These are phyloP conservation scores for Microcera coccophila DNA, from an alignment of 2,329 filamentous ascomycete genomes.

Conservation along the genomic window DNA sequence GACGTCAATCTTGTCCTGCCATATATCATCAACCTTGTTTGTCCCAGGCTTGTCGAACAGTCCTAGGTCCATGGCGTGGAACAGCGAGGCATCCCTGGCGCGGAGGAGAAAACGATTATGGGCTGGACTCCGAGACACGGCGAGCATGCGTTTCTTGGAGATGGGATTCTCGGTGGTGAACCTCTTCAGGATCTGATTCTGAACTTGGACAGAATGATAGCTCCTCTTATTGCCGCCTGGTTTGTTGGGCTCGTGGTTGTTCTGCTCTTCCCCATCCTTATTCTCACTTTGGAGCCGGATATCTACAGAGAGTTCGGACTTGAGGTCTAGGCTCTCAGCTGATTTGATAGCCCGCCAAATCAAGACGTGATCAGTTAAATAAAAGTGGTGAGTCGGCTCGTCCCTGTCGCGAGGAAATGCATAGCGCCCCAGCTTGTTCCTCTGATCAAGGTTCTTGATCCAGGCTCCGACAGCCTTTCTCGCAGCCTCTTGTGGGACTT, in stretches of 20 bases:
- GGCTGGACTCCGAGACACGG: conserved; percentile 1
- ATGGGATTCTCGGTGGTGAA: conserved; percentile 3
- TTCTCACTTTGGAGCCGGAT: neutral
- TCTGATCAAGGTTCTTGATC: neutral
- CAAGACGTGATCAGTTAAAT: neutral
- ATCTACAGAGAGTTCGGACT: neutral
- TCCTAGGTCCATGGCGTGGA: neutral
- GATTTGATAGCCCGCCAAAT: conserved; percentile 2
- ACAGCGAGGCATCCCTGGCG: neutral
- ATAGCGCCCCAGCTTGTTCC: neutral
- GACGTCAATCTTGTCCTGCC: conserved; percentile 1
- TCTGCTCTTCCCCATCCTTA: neutral
- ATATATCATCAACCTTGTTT: neutral
- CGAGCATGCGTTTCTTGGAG: conserved; percentile 2
- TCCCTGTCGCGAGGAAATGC: neutral
- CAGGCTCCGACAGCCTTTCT: neutral
- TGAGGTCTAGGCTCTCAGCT: neutral
- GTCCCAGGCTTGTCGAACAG: neutral
- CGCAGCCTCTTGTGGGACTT: neutral
- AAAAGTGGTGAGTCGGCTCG: neutral
- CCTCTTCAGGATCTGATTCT: neutral
- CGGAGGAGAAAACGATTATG: conserved; percentile 2
- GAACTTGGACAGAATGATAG: neutral
- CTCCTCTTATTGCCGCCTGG: neutral
- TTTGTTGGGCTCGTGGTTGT: neutral